Base-by-base conservation (phyloP, 1,284 basidiomycete species). In the Phellopilus nigrolimitatus region DNA sequence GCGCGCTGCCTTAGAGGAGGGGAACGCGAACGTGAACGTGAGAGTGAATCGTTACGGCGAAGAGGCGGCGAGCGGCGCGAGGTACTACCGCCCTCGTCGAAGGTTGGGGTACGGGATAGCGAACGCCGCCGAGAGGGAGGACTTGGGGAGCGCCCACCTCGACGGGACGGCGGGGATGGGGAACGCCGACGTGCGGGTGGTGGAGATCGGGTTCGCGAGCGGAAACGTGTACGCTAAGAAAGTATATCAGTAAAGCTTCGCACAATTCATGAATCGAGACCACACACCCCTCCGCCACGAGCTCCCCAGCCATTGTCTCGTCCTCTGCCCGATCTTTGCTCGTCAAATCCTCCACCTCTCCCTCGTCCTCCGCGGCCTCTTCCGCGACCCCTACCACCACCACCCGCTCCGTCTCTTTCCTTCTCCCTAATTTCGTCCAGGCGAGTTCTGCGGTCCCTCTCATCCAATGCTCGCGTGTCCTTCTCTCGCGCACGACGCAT, bases 401-500 rank as follows among this genome's bases (percentile, higher is more conserved):
- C 70, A 4, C 71, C 69, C 31, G 78, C 69, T 2, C 71, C 74
- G 34, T 69, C 69, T 46, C 79, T 68, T 53, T 80, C 81, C 25
- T 72, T 66, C 37, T 80, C 77, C 45, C 79, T 70, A 46, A 86
- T 74, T 55, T 89, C 86, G 57, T 90, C 84, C 13, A 88, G 65
- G 17, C 83, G 73, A 33, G 71, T 69, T 30, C 88, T 73, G 47
- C 87, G 73, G 62, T 88, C 82, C 51, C 82, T 72, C 64, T 90
- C 88, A 46, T 82, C 80, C 40, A 91, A 72, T 5, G 81, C 79
- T 12, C 79, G 74, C 12, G 76, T 74, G 57, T 89, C 89, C 52
- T 79, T 82, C 59, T 86, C 83, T 42, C 81, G 75, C n/a, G 82
- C 80, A 53, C 75, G 75, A 25, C 90, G 77, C 76, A 98, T 82